Percentiles rank a stretch among this genome's conserved stretches.
These are phyloP conservation scores for Alternaria burnsii DNA, from an alignment of 2,329 filamentous ascomycete genomes.

Conservation along the genomic window DNA sequence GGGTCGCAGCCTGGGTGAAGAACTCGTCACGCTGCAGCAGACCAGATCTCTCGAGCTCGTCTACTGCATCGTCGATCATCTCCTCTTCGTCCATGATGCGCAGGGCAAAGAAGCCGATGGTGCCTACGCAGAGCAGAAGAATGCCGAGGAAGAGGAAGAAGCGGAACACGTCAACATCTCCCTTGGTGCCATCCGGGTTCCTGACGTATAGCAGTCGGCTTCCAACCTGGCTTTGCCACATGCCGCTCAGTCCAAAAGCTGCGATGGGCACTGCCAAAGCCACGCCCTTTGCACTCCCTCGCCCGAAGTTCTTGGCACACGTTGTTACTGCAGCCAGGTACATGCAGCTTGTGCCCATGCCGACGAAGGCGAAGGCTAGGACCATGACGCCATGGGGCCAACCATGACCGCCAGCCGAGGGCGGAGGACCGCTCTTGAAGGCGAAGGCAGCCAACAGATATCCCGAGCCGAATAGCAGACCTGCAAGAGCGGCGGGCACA, in stretches of 20 bases:
- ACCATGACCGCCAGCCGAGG: conserved; percentile 60
- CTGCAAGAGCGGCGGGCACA: conserved; percentile 76
- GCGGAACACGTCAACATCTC: conserved; percentile 76
- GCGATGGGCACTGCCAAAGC: conserved; percentile 92
- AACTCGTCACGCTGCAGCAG: conserved; percentile 78
- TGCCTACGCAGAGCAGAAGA: conserved; percentile 73
- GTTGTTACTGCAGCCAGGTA: conserved; percentile 93
- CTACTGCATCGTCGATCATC: conserved; percentile 87
- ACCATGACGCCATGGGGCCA: conserved; percentile 87
- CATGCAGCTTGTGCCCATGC: conserved; percentile 84
- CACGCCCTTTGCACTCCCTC: conserved; percentile 84
- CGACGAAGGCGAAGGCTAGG: conserved; percentile 81
- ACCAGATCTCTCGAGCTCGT: conserved; percentile 89
- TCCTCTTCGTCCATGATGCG: conserved; percentile 84
- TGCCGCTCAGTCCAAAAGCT: conserved; percentile 89
- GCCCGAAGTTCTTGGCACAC: conserved; percentile 97
- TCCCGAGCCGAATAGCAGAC: conserved; percentile 77
- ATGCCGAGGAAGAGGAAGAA: conserved; percentile 88
- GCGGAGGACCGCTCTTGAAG: conserved; percentile 69
- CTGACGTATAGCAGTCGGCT: conserved; percentile 78
- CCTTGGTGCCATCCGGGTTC: conserved; percentile 66
- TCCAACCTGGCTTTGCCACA: conserved; percentile 93
- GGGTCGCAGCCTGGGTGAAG: conserved; percentile 66
- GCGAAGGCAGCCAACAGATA: conserved; percentile 84
- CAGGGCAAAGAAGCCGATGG: conserved; percentile 77